Conservation (phyloP, 2,329 filamentous ascomycete genomes). For the Trichoderma gracile region DNA sequence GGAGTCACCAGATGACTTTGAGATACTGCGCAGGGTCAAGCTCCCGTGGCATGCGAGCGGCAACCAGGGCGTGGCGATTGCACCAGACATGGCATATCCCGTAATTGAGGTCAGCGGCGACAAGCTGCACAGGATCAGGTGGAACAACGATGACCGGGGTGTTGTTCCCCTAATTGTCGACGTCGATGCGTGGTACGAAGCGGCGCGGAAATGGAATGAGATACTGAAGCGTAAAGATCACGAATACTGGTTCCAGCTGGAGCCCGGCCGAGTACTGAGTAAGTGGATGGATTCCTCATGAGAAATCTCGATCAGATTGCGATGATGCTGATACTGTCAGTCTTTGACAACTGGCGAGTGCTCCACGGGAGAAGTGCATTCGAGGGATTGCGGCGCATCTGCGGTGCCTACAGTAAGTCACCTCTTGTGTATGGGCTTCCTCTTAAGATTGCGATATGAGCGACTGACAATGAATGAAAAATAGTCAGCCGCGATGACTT, state of each 20-base stretch:
- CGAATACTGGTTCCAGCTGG: conserved; percentile 78
- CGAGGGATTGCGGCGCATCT: conserved; percentile 80
- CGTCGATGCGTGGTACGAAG: conserved; percentile 71
- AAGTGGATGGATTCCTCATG: conserved; percentile 35
- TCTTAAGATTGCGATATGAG: not conserved
- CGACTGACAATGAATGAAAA: not conserved
- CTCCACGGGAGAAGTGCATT: conserved; percentile 85
- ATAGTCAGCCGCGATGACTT: conserved; percentile 80
- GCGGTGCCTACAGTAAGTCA: conserved; percentile 86
- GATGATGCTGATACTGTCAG: conserved; percentile 42
- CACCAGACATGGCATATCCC: conserved; percentile 68
- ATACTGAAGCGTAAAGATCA: conserved; percentile 65
- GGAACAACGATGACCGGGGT: conserved; percentile 91
- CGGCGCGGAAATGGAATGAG: conserved; percentile 71
- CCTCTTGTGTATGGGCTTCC: no score
- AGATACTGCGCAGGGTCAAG: conserved; percentile 54
- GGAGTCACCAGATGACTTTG: conserved; percentile 58
- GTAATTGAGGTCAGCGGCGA: conserved; percentile 64
- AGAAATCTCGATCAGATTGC: not conserved
- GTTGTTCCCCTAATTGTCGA: conserved; percentile 58
- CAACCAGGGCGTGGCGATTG: conserved; percentile 78
- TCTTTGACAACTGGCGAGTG: conserved; percentile 96
- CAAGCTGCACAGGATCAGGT: conserved; percentile 65
- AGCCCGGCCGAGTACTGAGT: conserved; percentile 77
- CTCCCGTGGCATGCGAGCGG: conserved; percentile 86